phyloP scores from a whole-genome alignment of 2,329 filamentous ascomycete genomes.

The Lasiodiplodia theobromae region DNA sequence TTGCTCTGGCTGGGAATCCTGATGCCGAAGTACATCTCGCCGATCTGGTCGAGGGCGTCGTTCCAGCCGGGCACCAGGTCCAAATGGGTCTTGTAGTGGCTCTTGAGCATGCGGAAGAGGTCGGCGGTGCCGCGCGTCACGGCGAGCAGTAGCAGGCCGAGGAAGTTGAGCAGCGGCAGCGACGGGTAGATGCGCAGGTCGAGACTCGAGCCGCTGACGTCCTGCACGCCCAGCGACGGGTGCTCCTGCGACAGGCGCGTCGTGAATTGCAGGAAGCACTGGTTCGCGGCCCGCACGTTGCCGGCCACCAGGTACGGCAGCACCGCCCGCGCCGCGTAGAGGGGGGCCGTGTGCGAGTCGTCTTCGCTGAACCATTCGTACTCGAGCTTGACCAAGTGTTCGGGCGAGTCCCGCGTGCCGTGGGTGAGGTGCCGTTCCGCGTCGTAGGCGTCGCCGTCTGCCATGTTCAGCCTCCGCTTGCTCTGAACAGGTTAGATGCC shows the following conservation, averaged over 20 bases:
- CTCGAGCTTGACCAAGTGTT: conserved; percentile 81
- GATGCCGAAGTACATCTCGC: conserved; percentile 97
- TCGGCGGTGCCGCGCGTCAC: conserved; percentile 79
- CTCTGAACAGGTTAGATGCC: not conserved
- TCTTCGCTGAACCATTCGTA: conserved; percentile 94
- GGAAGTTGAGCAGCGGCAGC: conserved; percentile 93
- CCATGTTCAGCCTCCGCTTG: conserved; percentile 6
- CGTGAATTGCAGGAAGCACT: conserved; percentile 79
- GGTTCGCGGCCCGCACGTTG: conserved; percentile 88
- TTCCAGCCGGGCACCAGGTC: conserved; percentile 81
- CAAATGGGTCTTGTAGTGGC: conserved; percentile 81
- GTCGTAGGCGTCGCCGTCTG: conserved; percentile 89
- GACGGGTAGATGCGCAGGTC: conserved; percentile 87
- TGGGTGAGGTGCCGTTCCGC: conserved; percentile 89
- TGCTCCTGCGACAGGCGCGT: conserved; percentile 67
- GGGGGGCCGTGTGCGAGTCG: conserved; percentile 83
- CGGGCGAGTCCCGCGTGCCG: conserved; percentile 87
- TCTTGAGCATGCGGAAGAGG: conserved; percentile 80
- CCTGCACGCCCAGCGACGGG: conserved; percentile 74
- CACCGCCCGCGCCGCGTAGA: conserved; percentile 85
- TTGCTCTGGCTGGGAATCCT: conserved; percentile 88
- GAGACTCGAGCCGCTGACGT: conserved; percentile 69
- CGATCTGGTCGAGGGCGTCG: conserved; percentile 81
- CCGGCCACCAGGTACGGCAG: conserved; percentile 90
- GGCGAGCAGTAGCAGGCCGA: conserved; percentile 82